Evolutionary conservation across 768 basidiomycete genomes (phyloP), one percentile per base, ranked within the genome.

Genomic region (Melanogaster broomeanus): DNA sequence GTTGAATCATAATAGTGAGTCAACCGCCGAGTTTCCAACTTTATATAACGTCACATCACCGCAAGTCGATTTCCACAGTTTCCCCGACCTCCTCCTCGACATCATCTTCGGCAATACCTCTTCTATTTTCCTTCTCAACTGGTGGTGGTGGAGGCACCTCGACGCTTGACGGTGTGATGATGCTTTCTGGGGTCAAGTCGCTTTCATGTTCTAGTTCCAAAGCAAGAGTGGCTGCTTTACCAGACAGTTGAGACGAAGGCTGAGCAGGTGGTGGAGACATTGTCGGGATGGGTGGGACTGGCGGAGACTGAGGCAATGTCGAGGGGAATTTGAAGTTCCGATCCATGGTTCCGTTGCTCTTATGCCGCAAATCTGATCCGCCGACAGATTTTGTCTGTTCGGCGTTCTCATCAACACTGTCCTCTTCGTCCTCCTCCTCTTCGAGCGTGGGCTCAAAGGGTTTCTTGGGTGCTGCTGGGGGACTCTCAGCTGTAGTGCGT

Each of bases 81-180:
- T 86, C 87, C 0, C 88, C 90, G 41, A 90, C 78, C 27, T 90
- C 90, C 46, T 88, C 88, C 33, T 88, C 87, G 0, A 66, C 79
- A 9, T 84, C 68, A 24, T 85, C 85, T 28, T 82, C 85, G 19
- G 67, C 61, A 18, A 68, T 59, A 9, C 68, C 70, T 54, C 72
- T 62, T 46, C 72, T 64, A 30, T 69, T 72, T 66, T 90, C 87
- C 70, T 92, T 90, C 64, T 88, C 85, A 13, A 88, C 77, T 1
- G 87, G 87, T 22, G 89, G 88, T 4, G 90, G 90, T 0, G 89
- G 84, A 4, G 88, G 89, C 6, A 91, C 85, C 62, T 91, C 88
- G 12, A 88, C 85, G 46, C 74, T 83, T 21, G 82, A 77, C 2
- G 85, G 83, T 18, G 81, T 76, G 21, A 85, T 72, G 4, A 84